Conservation (phyloP, 345 rosid genomes). For the Crucihimalaya himalaica region DNA sequence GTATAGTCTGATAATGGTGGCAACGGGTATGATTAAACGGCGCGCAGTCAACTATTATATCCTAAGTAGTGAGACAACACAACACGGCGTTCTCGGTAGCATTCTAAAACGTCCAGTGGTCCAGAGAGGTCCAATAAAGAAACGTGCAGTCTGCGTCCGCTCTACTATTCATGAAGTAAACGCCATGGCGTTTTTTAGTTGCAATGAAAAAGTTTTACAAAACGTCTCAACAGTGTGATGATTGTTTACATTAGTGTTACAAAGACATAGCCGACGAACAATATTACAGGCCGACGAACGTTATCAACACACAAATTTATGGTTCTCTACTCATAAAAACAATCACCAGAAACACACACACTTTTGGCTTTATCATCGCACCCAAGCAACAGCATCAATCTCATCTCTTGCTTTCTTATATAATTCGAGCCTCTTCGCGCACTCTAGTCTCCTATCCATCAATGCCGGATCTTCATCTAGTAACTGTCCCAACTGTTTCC, state of each 20-base stretch:
- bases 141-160: neutral
- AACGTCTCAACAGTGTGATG: slow-evolving; percentile 3
- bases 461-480: slow-evolving; percentile 77
- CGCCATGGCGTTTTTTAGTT: neutral
- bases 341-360: slow-evolving; percentile 1
- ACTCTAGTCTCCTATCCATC: slow-evolving; percentile 69
- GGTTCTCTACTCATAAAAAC: slow-evolving; percentile 1
- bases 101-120: neutral
- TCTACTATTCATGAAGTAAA: neutral
- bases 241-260: no score
- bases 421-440: slow-evolving; percentile 68
- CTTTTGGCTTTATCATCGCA: slow-evolving; percentile 27
- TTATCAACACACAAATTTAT: neutral
- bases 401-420: slow-evolving; percentile 75
- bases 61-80: neutral
- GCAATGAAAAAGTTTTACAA: neutral
- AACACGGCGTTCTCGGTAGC: neutral
- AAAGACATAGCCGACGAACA: neutral
- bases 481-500: slow-evolving; percentile 55
- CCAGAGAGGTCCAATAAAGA: neutral
- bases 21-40: neutral
- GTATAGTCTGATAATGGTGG: neutral
- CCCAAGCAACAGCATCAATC: slow-evolving; percentile 64
- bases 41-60: neutral
- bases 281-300: slow-evolving; percentile 13